Base-by-base conservation (phyloP, 371 early-diverging fungal genomes). In the Dichotomocladium elegans region DNA sequence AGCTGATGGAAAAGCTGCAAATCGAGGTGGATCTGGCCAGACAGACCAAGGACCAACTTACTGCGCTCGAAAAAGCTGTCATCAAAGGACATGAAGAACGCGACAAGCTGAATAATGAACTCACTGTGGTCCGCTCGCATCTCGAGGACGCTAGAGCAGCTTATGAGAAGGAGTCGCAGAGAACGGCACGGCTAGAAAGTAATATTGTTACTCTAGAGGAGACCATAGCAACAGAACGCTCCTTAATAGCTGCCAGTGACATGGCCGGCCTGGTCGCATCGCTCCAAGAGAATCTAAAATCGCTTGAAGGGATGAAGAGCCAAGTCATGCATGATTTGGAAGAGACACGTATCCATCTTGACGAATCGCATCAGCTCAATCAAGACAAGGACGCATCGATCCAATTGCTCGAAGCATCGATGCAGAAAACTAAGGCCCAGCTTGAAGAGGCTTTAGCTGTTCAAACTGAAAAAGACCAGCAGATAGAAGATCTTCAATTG, bases 251-350 rank as follows among this genome's bases (percentile, higher is more conserved):
- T 3, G 22, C 49, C 9, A 43, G 62, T 11, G 67, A 71, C 26
- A 44, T 57, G 0, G 56, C 65, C 1, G 68, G 65, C 4, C 57
- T 67, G 57, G 57, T 71, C 4, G 44, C 59, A 4, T 58, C 63
- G 15, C 28, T 71, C 9, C 61, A 63, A 33, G 53, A 51, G 2
- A 60, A 60, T 41, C 25, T 66, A 2, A 17, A 46, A 26, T 12
- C 22, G 11, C 27, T 64, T 15, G 55, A 64, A 9, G 27, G 34
- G 19, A 22, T 19, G 3, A 41, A 53, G 19, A 33, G 53, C 14
- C 50, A 57, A 11, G 31, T 51, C 30, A 41, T 55, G 33, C 56
- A 41, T 1, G 48, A 57, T 4, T 35, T 49, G 3, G 40, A 55
- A 4, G 27, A 33, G 26, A 40, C 51, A 10, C 24, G 22, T 11